A percentile compares a stretch with the other conserved stretches of the same genome.
Conservation (phyloP, 306 rosid genomes). For the Quercus aquifolioides region DNA sequence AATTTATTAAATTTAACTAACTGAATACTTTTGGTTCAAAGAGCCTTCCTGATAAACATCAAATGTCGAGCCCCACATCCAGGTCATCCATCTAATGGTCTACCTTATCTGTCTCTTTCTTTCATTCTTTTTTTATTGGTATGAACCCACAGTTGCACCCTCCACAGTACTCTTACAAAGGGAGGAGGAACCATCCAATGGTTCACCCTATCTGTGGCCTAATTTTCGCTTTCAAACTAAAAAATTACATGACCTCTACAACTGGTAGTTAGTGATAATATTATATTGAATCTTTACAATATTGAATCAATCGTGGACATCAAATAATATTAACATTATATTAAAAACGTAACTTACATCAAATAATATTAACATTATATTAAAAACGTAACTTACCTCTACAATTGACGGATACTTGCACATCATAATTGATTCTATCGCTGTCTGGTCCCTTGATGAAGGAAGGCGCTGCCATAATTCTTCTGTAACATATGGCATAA, state of each 20-base stretch:
- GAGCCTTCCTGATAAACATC: no score
- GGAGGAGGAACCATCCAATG: background rate
- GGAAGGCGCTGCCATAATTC: constrained; percentile 99
- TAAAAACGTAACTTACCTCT: constrained; percentile 58
- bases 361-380: background rate
- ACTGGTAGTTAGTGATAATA: background rate
- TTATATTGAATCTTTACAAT: background rate
- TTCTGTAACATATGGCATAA: constrained; percentile 96
- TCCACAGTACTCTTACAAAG: no score
- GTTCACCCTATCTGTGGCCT: background rate
- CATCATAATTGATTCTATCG: constrained; percentile 76
- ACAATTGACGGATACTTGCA: constrained; percentile 59
- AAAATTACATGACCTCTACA: background rate
- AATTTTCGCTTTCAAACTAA: background rate
- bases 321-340: background rate
- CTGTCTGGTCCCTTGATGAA: constrained; percentile 44
- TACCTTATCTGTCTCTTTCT: no score
- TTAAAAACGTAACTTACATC: constrained; percentile 38
- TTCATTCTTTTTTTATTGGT: no score
- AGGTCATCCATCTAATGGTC: no score
- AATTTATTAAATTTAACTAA: background rate
- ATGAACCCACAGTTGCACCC: no score
- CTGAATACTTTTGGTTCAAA: background rate
- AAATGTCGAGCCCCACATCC: no score
- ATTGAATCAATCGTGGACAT: no score